These are phyloP conservation scores for Vigna hirtella DNA, from an alignment of 306 rosid species.

Conservation along the genomic window DNA sequence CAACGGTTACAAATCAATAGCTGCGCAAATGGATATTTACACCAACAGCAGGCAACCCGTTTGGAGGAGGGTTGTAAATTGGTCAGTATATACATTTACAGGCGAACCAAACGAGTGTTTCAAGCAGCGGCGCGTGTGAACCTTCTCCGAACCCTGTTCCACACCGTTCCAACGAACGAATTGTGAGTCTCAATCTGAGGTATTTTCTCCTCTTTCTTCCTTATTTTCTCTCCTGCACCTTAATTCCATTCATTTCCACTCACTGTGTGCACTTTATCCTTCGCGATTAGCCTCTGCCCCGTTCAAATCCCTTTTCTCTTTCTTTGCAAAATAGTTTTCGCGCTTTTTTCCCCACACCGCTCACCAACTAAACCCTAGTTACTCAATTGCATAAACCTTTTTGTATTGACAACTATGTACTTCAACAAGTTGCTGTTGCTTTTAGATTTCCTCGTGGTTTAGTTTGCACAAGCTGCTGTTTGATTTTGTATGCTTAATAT, in stretches of 20 bases:
- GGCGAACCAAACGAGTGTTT: not conserved
- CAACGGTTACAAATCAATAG: not conserved
- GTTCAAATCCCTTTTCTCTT: not conserved
- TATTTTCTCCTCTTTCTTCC: not conserved
- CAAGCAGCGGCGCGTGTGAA: not conserved
- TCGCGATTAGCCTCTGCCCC: not conserved
- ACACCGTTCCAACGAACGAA: not conserved
- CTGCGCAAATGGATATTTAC: not conserved
- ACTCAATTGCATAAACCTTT: not conserved
- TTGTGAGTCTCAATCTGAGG: slow-evolving; percentile 17
- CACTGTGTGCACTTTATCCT: not conserved
- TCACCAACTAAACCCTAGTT: slow-evolving; percentile 3
- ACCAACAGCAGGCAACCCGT: not conserved
- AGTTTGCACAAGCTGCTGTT: not conserved
- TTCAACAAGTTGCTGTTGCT: not conserved
- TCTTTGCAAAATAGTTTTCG: slow-evolving; percentile 2
- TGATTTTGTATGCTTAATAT: not conserved
- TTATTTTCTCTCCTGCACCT: not conserved
- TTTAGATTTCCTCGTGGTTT: not conserved
- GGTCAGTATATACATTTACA: not conserved
- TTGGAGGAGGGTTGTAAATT: not conserved
- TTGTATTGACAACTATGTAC: not conserved
- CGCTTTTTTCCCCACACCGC: not conserved
- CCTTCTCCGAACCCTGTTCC: not conserved
- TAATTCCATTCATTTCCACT: not conserved